Conservation (phyloP, 2,329 filamentous ascomycete species). For the Incumbomyces lentus region DNA sequence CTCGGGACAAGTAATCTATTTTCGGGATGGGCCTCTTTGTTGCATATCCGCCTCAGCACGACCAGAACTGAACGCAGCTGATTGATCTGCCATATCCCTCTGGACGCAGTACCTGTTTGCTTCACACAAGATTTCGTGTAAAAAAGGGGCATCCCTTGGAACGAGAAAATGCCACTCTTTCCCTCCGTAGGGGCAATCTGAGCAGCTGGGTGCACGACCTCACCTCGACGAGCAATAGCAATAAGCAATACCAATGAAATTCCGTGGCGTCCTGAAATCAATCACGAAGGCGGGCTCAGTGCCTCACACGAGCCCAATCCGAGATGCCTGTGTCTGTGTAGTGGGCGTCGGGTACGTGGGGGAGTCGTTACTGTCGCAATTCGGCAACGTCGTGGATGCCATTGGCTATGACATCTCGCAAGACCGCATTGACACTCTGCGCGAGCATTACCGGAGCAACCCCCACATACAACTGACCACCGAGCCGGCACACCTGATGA, state of each 20-base stretch:
- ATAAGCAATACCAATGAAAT: neutral
- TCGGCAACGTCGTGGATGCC: constrained; percentile 9
- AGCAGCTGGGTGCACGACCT: neutral
- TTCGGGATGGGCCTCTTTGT: neutral
- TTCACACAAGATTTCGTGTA: neutral
- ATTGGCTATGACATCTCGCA: constrained; percentile 15
- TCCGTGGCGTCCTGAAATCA: neutral
- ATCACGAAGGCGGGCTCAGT: neutral
- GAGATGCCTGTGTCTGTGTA: constrained; percentile 8
- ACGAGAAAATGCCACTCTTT: neutral
- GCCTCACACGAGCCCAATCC: neutral
- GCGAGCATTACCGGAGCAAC: constrained; percentile 6
- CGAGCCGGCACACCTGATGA: constrained; percentile 2
- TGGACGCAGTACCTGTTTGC: neutral
- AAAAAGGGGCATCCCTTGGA: neutral
- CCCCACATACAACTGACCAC: constrained; percentile 1
- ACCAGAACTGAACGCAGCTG: neutral
- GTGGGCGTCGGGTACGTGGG: constrained; percentile 15
- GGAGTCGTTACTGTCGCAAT: constrained; percentile 12
- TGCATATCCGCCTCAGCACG: neutral
- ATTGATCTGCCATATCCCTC: neutral
- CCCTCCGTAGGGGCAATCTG: neutral
- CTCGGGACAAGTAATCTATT: too few relatives aligned
- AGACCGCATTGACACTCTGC: constrained; percentile 9
- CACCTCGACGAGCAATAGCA: neutral